Conservation (phyloP, 1,139 yeast genomes). For the Scheffersomyces quercinus region DNA sequence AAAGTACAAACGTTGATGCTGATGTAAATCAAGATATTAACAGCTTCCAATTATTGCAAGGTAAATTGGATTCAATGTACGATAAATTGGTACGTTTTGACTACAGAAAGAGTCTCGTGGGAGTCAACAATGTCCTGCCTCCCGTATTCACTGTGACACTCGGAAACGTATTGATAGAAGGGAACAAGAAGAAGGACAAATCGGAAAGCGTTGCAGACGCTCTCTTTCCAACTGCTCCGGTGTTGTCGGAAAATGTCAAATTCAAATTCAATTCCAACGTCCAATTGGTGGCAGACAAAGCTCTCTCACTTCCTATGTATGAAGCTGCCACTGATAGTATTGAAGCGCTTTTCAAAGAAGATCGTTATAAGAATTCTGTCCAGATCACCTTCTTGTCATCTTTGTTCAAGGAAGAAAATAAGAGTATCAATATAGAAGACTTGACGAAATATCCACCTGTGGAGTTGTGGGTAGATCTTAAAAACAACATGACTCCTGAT, state of each 20-base stretch:
- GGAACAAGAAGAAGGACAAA: conserved; percentile 6
- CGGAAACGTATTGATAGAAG: conserved; percentile 37
- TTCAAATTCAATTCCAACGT: conserved; percentile 44
- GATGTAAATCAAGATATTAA: neutral
- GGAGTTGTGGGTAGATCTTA: conserved; percentile 54
- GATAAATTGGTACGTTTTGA: conserved; percentile 19
- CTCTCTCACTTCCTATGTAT: conserved; percentile 35
- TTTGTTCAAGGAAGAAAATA: conserved; percentile 26
- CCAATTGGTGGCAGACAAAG: conserved; percentile 40
- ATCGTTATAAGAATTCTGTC: conserved; percentile 38
- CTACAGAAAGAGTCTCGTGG: conserved; percentile 17
- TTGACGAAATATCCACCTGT: conserved; percentile 47
- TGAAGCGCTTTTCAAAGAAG: conserved; percentile 15
- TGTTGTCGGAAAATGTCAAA: conserved; percentile 5
- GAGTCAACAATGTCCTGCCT: conserved; percentile 9
- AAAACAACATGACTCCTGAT: conserved; percentile 39
- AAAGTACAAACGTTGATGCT: neutral
- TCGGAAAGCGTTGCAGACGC: conserved; percentile 1
- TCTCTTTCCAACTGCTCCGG: conserved; percentile 9
- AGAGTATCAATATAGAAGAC: conserved; percentile 14
- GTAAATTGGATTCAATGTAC: conserved; percentile 13
- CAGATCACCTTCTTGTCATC: conserved; percentile 55
- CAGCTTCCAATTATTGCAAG: conserved; percentile 1
- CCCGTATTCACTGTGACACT: conserved; percentile 39
- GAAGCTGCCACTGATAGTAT: conserved; percentile 4